Percentiles rank a stretch among this genome's conserved stretches.
These are phyloP conservation scores for Aspergillus leporis DNA, from an alignment of 495 filamentous ascomycete species.

Conservation along the genomic window DNA sequence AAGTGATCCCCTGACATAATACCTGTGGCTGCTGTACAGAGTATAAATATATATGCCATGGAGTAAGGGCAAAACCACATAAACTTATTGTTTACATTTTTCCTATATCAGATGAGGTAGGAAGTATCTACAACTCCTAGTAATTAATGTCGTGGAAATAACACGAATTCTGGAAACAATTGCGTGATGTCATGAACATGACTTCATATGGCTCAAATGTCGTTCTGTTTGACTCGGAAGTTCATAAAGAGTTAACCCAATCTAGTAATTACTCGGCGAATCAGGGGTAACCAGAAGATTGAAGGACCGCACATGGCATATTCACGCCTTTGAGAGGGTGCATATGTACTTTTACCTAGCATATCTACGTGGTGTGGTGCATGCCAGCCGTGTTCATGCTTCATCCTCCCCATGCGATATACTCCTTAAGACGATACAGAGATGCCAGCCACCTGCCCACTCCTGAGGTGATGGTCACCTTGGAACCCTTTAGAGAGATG, in stretches of 20 bases:
- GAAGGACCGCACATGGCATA: neutral
- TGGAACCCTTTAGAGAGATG: no score
- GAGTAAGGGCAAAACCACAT: neutral
- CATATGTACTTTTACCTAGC: neutral
- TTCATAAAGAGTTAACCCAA: neutral
- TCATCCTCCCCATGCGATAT: neutral
- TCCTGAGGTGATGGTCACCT: no score
- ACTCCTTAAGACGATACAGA: neutral
- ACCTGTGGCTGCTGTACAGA: neutral
- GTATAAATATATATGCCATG: neutral
- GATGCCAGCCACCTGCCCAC: no score
- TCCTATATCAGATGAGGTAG: neutral
- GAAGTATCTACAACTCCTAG: no score
- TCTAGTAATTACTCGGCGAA: neutral
- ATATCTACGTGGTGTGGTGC: neutral
- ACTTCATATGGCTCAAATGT: neutral
- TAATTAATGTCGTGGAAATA: no score
- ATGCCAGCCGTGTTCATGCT: neutral
- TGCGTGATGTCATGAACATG: neutral
- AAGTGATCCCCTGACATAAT: neutral
- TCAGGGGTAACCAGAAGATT: neutral
- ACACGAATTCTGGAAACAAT: no score
- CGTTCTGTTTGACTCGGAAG: no score
- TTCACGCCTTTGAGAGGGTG: neutral
- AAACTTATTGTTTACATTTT: neutral